Evolutionary conservation across 2,329 filamentous ascomycete species (phyloP).

Genomic region (Hymenoscyphus fructigenus): DNA sequence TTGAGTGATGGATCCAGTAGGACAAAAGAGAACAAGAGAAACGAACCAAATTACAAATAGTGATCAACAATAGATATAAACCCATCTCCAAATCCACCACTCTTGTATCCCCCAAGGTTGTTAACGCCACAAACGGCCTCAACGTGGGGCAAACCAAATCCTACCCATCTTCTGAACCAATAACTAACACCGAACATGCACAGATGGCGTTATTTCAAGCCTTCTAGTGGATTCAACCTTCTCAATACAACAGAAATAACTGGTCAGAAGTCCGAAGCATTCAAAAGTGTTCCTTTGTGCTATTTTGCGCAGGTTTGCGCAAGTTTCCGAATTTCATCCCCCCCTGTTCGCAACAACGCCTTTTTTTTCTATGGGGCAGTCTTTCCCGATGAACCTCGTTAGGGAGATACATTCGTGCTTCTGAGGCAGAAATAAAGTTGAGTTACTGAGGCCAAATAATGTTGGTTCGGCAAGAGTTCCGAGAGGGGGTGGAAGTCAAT

Average conservation of each 20-base stretch:
- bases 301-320: slow-evolving; percentile 10
- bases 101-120: neutral
- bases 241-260: neutral
- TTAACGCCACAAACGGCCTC: neutral
- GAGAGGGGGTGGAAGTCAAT: neutral
- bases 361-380: too few relatives aligned
- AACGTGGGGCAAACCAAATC: neutral
- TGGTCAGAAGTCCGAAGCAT: neutral
- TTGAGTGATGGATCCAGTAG: too few relatives aligned
- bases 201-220: neutral
- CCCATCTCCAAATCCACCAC: neutral
- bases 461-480: neutral
- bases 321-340: neutral
- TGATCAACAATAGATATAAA: neutral
- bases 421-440: neutral
- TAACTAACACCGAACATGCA: neutral
- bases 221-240: neutral
- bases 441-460: neutral
- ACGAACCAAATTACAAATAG: neutral
- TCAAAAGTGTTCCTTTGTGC: neutral
- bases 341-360: neutral
- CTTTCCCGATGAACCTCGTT: too few relatives aligned
- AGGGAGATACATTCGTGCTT: neutral
- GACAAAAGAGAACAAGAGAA: too few relatives aligned
- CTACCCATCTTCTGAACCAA: neutral